Evolutionary conservation across 208 protist species (phyloP).

Genomic region (Acanthamoeba healyi): DNA sequence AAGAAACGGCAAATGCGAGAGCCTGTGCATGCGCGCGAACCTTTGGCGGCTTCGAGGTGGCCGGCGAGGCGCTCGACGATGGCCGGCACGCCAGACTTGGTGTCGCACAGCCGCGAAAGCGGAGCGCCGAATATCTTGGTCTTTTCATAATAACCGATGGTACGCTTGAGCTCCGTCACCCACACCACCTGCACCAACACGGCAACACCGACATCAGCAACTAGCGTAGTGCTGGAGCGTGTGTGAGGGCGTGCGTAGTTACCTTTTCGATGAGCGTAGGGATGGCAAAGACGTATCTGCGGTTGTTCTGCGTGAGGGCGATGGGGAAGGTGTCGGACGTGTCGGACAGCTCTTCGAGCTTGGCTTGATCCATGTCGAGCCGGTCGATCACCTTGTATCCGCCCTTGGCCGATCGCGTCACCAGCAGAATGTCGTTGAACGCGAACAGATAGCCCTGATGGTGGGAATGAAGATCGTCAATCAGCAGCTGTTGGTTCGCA

Average conservation of each 20-base stretch:
- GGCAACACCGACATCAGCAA: too few relatives aligned
- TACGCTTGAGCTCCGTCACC: conserved; percentile 48
- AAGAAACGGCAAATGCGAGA: not conserved
- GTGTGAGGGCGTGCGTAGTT: not conserved
- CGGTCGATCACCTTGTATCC: conserved; percentile 63
- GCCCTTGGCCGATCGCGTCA: conserved; percentile 17
- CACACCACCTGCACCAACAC: not conserved
- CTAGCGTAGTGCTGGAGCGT: too few relatives aligned
- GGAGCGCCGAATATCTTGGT: conserved; percentile 43
- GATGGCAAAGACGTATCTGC: conserved; percentile 59
- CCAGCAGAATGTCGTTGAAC: conserved; percentile 60
- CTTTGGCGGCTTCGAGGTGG: conserved; percentile 54
- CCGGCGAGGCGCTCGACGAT: conserved; percentile 51
- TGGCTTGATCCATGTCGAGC: conserved; percentile 45
- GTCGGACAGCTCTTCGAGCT: conserved; percentile 39
- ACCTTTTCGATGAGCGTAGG: conserved; percentile 27
- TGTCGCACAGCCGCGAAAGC: conserved; percentile 20
- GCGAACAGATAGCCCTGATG: conserved; percentile 40
- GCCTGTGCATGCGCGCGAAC: too few relatives aligned
- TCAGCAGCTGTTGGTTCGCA: too few relatives aligned
- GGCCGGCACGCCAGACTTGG: conserved; percentile 42
- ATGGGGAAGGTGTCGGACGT: conserved; percentile 25
- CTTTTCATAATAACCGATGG: conserved; percentile 62
- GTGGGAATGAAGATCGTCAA: too few relatives aligned
- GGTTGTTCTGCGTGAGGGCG: not conserved